Conservation (phyloP, 2,329 filamentous ascomycete species). For the Aspergillus awamori region DNA sequence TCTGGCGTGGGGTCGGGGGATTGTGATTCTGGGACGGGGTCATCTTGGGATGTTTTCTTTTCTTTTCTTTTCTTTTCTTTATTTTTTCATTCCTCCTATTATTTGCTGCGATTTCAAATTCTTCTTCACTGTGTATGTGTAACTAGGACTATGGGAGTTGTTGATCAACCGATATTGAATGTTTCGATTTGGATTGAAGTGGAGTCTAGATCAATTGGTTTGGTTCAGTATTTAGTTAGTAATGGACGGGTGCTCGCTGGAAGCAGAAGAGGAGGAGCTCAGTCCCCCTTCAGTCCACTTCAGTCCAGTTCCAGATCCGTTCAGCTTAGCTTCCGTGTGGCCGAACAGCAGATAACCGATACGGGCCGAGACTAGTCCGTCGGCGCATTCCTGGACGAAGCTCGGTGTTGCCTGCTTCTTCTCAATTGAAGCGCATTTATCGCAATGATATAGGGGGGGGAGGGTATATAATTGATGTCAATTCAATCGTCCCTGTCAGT, state of each 20-base stretch:
- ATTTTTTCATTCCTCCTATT: background rate
- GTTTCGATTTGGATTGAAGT: background rate
- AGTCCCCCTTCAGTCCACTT: too few species aligned
- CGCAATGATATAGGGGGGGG: background rate
- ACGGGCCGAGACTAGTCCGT: slow-evolving; percentile 35
- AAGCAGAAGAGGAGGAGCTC: too few species aligned
- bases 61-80: background rate
- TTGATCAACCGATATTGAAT: background rate
- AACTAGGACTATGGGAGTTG: slow-evolving; percentile 3
- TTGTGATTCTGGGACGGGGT: background rate
- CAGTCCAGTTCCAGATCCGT: too few species aligned
- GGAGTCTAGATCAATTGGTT: background rate
- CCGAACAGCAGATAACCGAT: slow-evolving; percentile 38
- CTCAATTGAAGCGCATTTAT: background rate
- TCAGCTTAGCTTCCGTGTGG: slow-evolving; percentile 32
- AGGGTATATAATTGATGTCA: background rate
- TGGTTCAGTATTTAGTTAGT: background rate
- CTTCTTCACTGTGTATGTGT: slow-evolving; percentile 1
- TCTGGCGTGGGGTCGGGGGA: background rate
- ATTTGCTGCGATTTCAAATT: background rate
- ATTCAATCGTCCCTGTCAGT: too few species aligned
- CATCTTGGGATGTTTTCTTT: slow-evolving; percentile 3
- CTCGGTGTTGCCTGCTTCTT: slow-evolving; percentile 15
- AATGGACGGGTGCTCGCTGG: background rate
- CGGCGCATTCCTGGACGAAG: slow-evolving; percentile 16